Conservation (phyloP, 805 yeast species). For the Wickerhamomyces silvicola region DNA sequence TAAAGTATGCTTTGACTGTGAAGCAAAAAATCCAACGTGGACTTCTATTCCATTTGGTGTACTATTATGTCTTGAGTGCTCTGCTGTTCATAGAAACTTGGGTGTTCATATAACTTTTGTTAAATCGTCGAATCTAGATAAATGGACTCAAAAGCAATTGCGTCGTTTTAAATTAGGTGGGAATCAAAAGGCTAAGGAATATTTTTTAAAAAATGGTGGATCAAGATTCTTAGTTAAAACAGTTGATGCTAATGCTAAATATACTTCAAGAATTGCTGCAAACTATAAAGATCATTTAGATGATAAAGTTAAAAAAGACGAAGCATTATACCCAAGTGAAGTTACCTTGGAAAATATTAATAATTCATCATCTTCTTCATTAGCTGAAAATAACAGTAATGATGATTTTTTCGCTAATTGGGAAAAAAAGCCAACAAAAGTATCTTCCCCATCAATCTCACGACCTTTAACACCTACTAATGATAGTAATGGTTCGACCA, state of each 20-base stretch:
- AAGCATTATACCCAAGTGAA: conserved; percentile 61
- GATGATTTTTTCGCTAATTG: conserved; percentile 92
- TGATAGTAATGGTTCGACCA: conserved; percentile 7
- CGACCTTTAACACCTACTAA: conserved; percentile 24
- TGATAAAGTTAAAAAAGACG: conserved; percentile 60
- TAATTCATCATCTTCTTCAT: conserved; percentile 28
- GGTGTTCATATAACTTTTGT: conserved; percentile 97
- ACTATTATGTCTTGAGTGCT: conserved; percentile 86
- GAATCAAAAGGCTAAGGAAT: conserved; percentile 79
- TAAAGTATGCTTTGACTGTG: conserved; percentile 88
- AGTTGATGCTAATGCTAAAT: conserved; percentile 67
- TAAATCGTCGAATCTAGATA: conserved; percentile 84
- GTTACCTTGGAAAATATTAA: conserved; percentile 55
- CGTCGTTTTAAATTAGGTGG: conserved; percentile 94
- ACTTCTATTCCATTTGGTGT: conserved; percentile 96
- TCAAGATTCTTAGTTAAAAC: conserved; percentile 52
- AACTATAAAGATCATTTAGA: conserved; percentile 77
- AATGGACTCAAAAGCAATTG: conserved; percentile 88
- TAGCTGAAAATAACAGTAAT: conserved; percentile 34
- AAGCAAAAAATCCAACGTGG: conserved; percentile 95
- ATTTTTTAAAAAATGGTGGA: conserved; percentile 80
- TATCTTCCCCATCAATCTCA: conserved; percentile 24
- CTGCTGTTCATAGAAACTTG: conserved; percentile 90
- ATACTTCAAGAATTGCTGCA: conserved; percentile 72
- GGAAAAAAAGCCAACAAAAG: conserved; percentile 64